Percentiles rank a stretch among this genome's conserved stretches.
These are phyloP conservation scores for Phialophora expanda DNA, from an alignment of 2,329 filamentous ascomycete species.

Conservation along the genomic window DNA sequence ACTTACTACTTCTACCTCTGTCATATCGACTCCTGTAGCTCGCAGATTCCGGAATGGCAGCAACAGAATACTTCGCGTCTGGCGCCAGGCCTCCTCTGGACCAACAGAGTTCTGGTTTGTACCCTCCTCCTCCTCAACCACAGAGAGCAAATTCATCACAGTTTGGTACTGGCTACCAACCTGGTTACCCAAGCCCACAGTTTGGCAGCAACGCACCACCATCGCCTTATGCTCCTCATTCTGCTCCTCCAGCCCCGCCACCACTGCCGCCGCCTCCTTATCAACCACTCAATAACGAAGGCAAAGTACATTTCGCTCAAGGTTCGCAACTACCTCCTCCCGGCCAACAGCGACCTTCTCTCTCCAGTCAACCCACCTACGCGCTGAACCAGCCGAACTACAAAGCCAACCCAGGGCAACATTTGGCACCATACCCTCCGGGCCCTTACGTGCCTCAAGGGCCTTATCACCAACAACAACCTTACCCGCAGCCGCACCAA, in stretches of 20 bases:
- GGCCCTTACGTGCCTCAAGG: conserved; percentile 25
- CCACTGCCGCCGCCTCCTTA: conserved; percentile 34
- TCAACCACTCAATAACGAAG: conserved; percentile 28
- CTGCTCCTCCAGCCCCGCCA: conserved; percentile 23
- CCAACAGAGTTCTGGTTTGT: conserved; percentile 23
- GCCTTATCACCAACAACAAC: conserved; percentile 28
- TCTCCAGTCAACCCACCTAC: conserved; percentile 27
- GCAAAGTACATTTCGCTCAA: conserved; percentile 35
- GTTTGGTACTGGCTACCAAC: conserved; percentile 17
- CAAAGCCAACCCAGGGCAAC: conserved; percentile 21
- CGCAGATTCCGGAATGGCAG: conserved; percentile 31
- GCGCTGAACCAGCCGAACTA: conserved; percentile 28
- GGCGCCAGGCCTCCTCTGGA: conserved; percentile 28
- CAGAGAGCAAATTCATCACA: conserved; percentile 30
- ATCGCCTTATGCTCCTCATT: conserved; percentile 29
- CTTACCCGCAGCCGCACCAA: conserved; percentile 15
- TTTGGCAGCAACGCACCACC: conserved; percentile 22
- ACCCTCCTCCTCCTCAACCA: conserved; percentile 21
- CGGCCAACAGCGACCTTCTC: conserved; percentile 32
- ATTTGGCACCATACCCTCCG: conserved; percentile 22
- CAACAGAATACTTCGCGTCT: conserved; percentile 37
- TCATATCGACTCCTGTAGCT: conserved; percentile 1
- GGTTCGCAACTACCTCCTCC: conserved; percentile 11
- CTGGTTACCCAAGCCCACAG: conserved; percentile 24
- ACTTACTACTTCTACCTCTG: conserved; percentile 1